Evolutionary conservation across 805 yeast genomes (phyloP), one percentile per base, ranked within the genome.

Genomic region (Lachancea kluyveri): DNA sequence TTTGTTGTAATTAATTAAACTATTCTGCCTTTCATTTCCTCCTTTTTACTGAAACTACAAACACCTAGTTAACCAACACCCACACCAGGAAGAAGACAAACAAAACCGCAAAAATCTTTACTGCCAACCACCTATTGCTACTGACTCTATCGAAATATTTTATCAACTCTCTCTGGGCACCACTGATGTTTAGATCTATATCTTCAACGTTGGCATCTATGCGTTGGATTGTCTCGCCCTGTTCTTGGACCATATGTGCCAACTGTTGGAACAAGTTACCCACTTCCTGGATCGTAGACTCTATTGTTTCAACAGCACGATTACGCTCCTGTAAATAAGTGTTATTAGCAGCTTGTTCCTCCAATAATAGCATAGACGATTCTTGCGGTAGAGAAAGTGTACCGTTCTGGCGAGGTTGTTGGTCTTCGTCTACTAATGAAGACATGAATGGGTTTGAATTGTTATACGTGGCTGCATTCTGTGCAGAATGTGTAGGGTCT

Each of bases 221-320:
- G 52, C 97, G 68, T 58, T 90, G 97, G 36, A 92, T 90, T 10
- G 82, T 83, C 48, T 92, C 98, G 24, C 97, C 90, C 60, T 92
- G 98, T 57, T 92, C 97, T 40, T 84, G 87, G 6, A 92, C 96
- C 97, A 92, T 90, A 1, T 94, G 81, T 4, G 97, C 95, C 47
- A 92, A 68, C 59, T 92, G 98, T 48, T 84, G 90, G 63, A 92
- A 92, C 39, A 92, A 68, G 30, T 83, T 81, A 25, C 98, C 98
- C 29, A 92, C 95, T 58, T 92, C 97, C 51, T 90, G 90, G 40
- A 92, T 92, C 0, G 98, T 92, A n/a, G 86, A 72, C 55, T 92
- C 98, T 30, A 92, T 92, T 0, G 96, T 85, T 53, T 90, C 97
- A 31, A 92, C 96, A 0, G 98, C 98, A 27, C 78, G 58, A 47